Evolutionary conservation across 2,329 filamentous ascomycete genomes (phyloP).

Genomic region (Pseudopyricularia cyperi): DNA sequence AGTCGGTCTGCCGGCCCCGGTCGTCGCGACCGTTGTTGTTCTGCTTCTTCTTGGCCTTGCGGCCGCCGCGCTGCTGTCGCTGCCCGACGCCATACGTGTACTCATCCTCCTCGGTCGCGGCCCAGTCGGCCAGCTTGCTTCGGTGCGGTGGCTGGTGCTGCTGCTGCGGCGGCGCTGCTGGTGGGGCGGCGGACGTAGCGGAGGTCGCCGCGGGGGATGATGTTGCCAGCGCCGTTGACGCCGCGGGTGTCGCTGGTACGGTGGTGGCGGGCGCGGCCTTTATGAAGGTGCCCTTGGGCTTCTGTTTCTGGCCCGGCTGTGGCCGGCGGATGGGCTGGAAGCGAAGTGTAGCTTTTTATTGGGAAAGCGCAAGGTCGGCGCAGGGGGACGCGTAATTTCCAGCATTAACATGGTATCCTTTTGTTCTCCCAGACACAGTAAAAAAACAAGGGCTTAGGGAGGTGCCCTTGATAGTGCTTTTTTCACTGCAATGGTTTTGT

Average conservation of each 20-base stretch:
- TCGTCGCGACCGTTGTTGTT: constrained; percentile 49
- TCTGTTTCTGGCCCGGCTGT: constrained; percentile 33
- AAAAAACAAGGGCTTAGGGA: not conserved
- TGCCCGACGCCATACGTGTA: constrained; percentile 52
- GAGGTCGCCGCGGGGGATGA: constrained; percentile 6
- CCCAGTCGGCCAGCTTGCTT: constrained; percentile 70
- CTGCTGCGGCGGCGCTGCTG: constrained; percentile 14
- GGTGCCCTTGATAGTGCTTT: not conserved
- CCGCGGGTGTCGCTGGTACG: constrained; percentile 10
- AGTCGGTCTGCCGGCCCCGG: constrained; percentile 49
- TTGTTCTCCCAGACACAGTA: not conserved
- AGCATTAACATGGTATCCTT: not conserved
- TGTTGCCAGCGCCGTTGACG: constrained; percentile 15
- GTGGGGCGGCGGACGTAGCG: constrained; percentile 5
- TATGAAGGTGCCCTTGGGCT: constrained; percentile 47
- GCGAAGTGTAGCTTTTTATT: constrained; percentile 45
- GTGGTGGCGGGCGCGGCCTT: constrained; percentile 23
- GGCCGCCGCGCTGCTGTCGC: constrained; percentile 63
- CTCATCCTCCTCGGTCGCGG: constrained; percentile 64
- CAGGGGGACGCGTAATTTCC: not conserved
- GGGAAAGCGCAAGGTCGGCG: not conserved
- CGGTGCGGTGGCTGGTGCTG: constrained; percentile 35
- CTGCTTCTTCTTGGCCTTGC: constrained; percentile 43
- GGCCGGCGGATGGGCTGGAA: constrained; percentile 81
- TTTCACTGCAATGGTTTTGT: not conserved